Evolutionary conservation across 176 grass and related monocot species (phyloP).

Genomic region (Triticum urartu): DNA sequence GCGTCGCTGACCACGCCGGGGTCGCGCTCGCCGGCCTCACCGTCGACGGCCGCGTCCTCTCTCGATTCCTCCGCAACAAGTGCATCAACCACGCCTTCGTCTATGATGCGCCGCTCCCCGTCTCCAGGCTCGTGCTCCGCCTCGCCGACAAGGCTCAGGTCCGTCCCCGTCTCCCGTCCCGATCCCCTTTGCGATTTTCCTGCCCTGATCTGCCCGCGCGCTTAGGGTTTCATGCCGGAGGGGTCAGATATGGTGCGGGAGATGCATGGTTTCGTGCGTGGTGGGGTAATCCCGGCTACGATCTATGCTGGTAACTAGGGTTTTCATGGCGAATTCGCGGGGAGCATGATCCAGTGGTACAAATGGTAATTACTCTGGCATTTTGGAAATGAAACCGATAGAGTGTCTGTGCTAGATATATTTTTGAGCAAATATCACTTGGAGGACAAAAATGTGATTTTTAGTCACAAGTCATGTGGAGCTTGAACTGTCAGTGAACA

Average conservation of each 20-base stretch:
- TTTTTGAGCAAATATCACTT: neutral
- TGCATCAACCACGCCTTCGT: too few species aligned
- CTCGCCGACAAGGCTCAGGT: conserved; percentile 97
- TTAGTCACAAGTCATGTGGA: neutral
- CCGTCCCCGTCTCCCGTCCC: neutral
- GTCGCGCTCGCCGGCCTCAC: too few species aligned
- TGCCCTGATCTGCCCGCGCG: neutral
- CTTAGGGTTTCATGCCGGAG: neutral
- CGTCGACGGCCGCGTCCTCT: too few species aligned
- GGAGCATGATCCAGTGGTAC: neutral
- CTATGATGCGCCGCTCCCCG: neutral
- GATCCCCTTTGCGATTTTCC: neutral
- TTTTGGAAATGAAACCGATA: neutral
- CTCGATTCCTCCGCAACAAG: too few species aligned
- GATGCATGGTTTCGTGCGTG: neutral
- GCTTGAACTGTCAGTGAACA: neutral
- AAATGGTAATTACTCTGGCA: conserved; percentile 55
- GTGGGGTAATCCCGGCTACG: neutral
- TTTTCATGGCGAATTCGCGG: neutral
- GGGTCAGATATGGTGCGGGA: neutral
- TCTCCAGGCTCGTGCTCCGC: conserved; percentile 63
- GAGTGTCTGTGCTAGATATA: neutral
- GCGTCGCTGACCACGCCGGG: conserved; percentile 62
- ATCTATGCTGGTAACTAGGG: conserved; percentile 10
- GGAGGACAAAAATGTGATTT: neutral